Evolutionary conservation across 257 asterid species (phyloP), one percentile per base, ranked within the genome.

Genomic region (Knoxia roxburghii): DNA sequence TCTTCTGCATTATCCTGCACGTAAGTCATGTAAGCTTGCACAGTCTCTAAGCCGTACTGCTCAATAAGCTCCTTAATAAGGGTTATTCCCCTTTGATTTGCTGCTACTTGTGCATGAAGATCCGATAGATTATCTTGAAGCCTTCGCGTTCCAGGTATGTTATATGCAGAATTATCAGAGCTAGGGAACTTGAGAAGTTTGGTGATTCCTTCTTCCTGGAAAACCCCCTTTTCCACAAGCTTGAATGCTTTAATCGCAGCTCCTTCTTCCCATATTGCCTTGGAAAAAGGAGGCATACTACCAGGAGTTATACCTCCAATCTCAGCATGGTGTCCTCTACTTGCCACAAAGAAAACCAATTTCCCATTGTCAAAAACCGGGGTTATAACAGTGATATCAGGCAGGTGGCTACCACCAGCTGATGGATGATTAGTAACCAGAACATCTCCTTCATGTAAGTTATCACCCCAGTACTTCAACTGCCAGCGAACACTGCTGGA

Each of bases 291-390:
- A 0, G 99, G 97, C 99, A 93, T 93, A 76, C 99, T 93, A 64
- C 99, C 99, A 5, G 99, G 99, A 30, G 97, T 93, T 69, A 93
- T 88, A 49, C 99, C 99, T 66, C 99, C 99, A 40, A 93, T 93
- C 81, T 93, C 99, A 4, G 99, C 96, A 68, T 90, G 99, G 80
- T 93, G 97, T 54, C 99, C 99, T 72, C 99, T 80, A 70, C 99
- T 93, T 20, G 99, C 99, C 26, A 90, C 90, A 64, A 93, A 90
- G 81, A 93, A 93, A 17, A 93, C 89, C 68, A 93, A 78, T 50
- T 82, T 75, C 68, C 89, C 90, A 35, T 82, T 75, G 57, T 86
- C 84, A 59, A 93, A 90, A 70, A 86, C 91, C 0, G 99, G 99
- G 4, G 99, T 93, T 50, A 93, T 82, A 32, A 93, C 97, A 35